Base-by-base conservation (phyloP, 768 basidiomycete genomes). In the Cubamyces lactineus region DNA sequence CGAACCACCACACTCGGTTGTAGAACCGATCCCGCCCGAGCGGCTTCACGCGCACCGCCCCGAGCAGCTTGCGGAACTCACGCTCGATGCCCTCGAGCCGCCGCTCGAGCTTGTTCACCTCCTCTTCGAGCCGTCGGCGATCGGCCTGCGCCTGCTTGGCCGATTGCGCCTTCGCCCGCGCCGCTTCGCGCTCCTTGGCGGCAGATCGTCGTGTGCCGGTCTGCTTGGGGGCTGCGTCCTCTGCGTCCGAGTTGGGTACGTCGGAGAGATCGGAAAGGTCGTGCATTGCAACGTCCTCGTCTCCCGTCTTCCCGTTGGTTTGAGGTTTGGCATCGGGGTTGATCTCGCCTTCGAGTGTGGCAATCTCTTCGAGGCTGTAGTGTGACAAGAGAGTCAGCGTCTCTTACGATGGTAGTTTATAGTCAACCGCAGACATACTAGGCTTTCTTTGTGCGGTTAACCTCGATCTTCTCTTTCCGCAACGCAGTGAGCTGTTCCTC, bases 1-100 rank as follows among this genome's bases (percentile, higher is more conserved):
- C 96, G 72, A 98, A 93, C 96, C 96, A 99, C 96, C 96, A 99
- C 61, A 97, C 81, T 34, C 92, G 86, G 72, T 97, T 96, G 70
- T 92, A 91, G 75, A 98, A 99, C 55, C 97, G 83, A 72, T 99
- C 97, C 64, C 84, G 83, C 15, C 97, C 97, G 53, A 98, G 70
- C 1, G 96, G 94, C 69, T 94, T 91, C 21, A 92, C 88, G 55
- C 97, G 84, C 51, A 95, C 84, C 6, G 89, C 86, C 58, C 93
- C 92, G 43, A 94, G 80, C 51, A 93, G 82, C 73, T 95, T 90
- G 65, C 97, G 82, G 78, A 98, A 99, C 64, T 98, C 96, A 47
- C 93, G 88, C 72, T 98, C 96, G 64, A 96, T 91, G 51, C 82
- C 84, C 68, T 95, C 92, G 19, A 98, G 82, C 42, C 89, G 82